A percentile compares a stretch with the other conserved stretches of the same genome.
phyloP scores from a whole-genome alignment of 352 stramenopile species.

The Globisporangium cylindrosporum region DNA sequence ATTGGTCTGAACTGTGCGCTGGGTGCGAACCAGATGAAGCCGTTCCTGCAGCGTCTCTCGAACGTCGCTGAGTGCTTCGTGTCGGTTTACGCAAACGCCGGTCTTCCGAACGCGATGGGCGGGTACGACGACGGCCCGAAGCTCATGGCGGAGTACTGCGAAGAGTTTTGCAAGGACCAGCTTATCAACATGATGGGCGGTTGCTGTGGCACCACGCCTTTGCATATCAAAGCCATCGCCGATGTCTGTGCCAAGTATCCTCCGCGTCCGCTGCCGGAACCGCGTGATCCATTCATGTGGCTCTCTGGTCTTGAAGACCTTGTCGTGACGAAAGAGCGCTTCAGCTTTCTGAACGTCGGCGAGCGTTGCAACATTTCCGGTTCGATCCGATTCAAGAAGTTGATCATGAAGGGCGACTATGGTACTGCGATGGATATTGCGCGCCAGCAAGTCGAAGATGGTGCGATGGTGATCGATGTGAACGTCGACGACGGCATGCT shows the following conservation, averaged over 20 bases:
- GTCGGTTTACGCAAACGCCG: conserved; percentile 96
- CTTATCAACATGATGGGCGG: conserved; percentile 97
- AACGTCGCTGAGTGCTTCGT: conserved; percentile 96
- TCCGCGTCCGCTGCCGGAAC: conserved; percentile 77
- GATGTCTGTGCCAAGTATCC: conserved; percentile 75
- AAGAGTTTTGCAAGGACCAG: conserved; percentile 93
- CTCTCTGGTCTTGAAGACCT: conserved; percentile 95
- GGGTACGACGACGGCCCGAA: conserved; percentile 94
- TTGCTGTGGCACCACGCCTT: conserved; percentile 95
- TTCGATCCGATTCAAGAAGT: conserved; percentile 94
- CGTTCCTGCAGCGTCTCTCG: conserved; percentile 91
- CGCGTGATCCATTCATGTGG: conserved; percentile 93
- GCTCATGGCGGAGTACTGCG: conserved; percentile 93
- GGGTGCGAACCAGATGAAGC: conserved; percentile 95
- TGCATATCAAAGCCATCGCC: conserved; percentile 92
- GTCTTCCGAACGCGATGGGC: conserved; percentile 96
- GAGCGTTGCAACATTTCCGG: conserved; percentile 96
- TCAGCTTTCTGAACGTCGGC: conserved; percentile 96
- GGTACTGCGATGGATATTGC: conserved; percentile 95
- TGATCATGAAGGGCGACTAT: conserved; percentile 96
- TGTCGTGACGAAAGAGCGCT: conserved; percentile 91
- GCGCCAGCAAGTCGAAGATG: conserved; percentile 95
- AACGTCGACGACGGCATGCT: conserved; percentile 98
- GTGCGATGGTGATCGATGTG: conserved; percentile 97
- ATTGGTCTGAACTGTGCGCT: conserved; percentile 97